A percentile compares a stretch with the other conserved stretches of the same genome.
Conservation (phyloP, 2,329 filamentous ascomycete genomes). For the Anthostomella pinea region DNA sequence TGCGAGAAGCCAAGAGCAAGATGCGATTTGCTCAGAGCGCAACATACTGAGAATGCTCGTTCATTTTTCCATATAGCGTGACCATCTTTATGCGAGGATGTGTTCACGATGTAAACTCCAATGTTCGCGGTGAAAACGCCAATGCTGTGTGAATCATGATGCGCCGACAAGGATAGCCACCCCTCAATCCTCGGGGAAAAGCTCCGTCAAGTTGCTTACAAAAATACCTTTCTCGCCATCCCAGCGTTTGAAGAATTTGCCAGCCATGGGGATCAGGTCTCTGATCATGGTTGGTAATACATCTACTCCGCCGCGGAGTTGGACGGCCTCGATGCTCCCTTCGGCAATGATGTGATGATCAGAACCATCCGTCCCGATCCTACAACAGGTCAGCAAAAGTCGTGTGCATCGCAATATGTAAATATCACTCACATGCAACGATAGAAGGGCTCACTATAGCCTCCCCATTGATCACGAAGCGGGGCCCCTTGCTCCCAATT, state of each 20-base stretch:
- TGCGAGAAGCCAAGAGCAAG: too few relatives aligned
- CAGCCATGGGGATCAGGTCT: constrained; percentile 68
- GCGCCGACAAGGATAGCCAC: not conserved
- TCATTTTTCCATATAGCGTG: too few relatives aligned
- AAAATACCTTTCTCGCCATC: constrained; percentile 65
- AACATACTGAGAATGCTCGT: too few relatives aligned
- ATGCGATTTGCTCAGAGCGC: too few relatives aligned
- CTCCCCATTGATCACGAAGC: constrained; percentile 20
- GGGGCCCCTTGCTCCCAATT: constrained; percentile 48
- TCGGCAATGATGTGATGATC: constrained; percentile 72
- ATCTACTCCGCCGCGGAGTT: constrained; percentile 24
- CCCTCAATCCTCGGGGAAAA: constrained; percentile 77
- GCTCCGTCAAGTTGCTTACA: constrained; percentile 75
- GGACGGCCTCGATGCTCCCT: constrained; percentile 71
- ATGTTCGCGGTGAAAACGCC: not conserved
- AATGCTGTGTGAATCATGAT: too few relatives aligned
- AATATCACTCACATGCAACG: constrained; percentile 71
- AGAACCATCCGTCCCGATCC: constrained; percentile 53
- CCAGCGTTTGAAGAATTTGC: constrained; percentile 86
- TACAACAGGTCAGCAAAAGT: constrained; percentile 7
- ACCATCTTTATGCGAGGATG: too few relatives aligned
- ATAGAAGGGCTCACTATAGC: constrained; percentile 72
- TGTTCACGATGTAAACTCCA: too few relatives aligned
- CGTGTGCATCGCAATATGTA: too few relatives aligned
- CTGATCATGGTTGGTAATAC: constrained; percentile 29